Percentiles rank a stretch among this genome's conserved stretches.
Conservation (phyloP, 306 rosid genomes). For the Boehmeria nivea region DNA sequence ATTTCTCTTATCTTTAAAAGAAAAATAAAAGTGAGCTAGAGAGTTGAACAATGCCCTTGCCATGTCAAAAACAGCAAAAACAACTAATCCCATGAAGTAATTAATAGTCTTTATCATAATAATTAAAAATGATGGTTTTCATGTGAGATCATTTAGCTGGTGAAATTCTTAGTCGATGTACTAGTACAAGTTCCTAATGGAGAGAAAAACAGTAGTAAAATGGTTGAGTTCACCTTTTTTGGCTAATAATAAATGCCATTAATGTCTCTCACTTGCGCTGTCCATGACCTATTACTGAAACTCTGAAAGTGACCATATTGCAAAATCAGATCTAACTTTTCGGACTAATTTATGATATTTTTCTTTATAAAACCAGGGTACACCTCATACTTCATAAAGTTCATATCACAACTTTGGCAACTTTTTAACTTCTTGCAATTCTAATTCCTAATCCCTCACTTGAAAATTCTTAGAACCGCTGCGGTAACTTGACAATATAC, state of each 20-base stretch:
- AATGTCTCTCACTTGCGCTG: background rate
- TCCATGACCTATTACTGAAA: background rate
- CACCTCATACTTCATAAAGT: too few relatives aligned
- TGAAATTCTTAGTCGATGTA: background rate
- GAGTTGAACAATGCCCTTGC: background rate
- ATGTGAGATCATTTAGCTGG: background rate
- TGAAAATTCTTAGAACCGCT: too few relatives aligned
- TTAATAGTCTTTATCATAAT: background rate
- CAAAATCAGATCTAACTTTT: background rate
- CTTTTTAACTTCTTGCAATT: too few relatives aligned
- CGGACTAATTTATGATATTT: background rate
- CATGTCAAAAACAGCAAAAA: background rate
- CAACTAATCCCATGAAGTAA: too few relatives aligned
- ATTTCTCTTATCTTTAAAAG: background rate
- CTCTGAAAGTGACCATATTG: background rate
- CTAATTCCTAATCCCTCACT: too few relatives aligned
- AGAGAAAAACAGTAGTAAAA: background rate
- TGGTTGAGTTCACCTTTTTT: background rate
- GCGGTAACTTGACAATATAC: too few relatives aligned
- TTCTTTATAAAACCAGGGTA: too few relatives aligned
- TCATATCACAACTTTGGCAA: too few relatives aligned
- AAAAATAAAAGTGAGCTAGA: background rate
- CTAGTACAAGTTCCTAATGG: background rate
- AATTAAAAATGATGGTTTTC: background rate
- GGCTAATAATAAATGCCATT: background rate